Evolutionary conservation across 2,329 filamentous ascomycete species (phyloP), one percentile per base, ranked within the genome.

Genomic region (Daldinia sp.): DNA sequence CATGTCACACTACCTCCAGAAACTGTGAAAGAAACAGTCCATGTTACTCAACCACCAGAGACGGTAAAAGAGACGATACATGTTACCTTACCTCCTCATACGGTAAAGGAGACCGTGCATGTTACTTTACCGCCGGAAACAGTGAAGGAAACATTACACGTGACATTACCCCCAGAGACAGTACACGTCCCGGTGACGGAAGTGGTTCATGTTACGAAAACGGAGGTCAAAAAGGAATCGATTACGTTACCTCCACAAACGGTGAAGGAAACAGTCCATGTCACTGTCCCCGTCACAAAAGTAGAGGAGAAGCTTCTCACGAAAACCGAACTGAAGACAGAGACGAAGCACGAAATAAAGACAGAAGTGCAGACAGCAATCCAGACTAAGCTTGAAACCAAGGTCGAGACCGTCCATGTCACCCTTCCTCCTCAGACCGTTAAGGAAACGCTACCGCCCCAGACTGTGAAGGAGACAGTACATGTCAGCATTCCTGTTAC

Each of bases 301-400:
- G 63, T 71, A 28, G 63, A 69, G 51, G 68, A 70, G 54, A 70
- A 70, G 20, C 54, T 70, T 13, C 30, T 70, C 30, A 70, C 68
- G 20, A 59, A 70, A 33, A 70, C 68, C 20, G 53, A 67, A 50
- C 23, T 67, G 3, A 51, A 58, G 30, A 70, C 60, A 9, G 58
- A 62, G 50, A 33, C 46, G 10, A 61, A 68, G 30, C 53, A 54
- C 18, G 67, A 62, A 23, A 58, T 51, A 20, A 66, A 66, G 53
- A 62, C 57, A 0, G 58, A 61, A 28, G 26, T 60, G 1, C 54
- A 67, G 30, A 67, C 65, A 7, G 60, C 55, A 26, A 50, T 37
- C 26, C 46, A 60, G 10, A 64, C 60, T 26, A 60, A 67, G 51
- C 53, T 66, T 41, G 57, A 60, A 37, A 61, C 57, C 18, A 60